Base-by-base conservation (phyloP, 805 yeast species). In the Tetrapisispora iriomotensis region DNA sequence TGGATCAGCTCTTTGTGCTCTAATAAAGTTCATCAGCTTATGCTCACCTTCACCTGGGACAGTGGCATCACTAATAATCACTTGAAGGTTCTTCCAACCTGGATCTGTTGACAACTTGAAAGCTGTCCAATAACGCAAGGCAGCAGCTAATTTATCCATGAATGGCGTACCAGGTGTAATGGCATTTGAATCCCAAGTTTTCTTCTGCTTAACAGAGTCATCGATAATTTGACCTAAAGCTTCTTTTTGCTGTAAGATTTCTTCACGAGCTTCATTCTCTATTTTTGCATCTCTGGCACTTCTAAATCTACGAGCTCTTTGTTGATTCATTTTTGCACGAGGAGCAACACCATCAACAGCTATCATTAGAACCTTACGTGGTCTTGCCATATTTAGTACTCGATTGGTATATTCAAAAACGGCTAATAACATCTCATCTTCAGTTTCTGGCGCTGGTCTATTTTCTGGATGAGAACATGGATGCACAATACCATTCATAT, bases 11-110 rank as follows among this genome's bases (percentile, higher is more conserved):
- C 97, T 71, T 58, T 88, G 97, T 30, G 84, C 75, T 54, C 99
- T 75, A 41, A 92, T 82, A 58, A 88, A 92, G 53, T 82, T 87
- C 98, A 92, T 92, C 51, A 92, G 80, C 61, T 92, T 92, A 66
- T 92, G 99, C 62, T 92, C 99, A 58, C 99, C 99, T 70, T 92
- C 99, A 45, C 99, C 99, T 1, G 99, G 98, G 12, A 90, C 97
- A 0, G 94, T 79, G 23, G 96, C 95, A 58, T 90, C 99, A 53
- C 94, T 82, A 34, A 92, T 80, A 19, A 92, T 82, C 6, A 92
- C 87, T 61, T 92, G 92, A 35, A 90, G 64, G 43, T 80, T 72
- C 33, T 79, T 79, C 98, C 98, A 92, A 25, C 94, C 95, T 2
- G 96, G 94, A 55, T 92, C 98, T 8, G 73, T 73, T 27, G 86